Evolutionary conservation across 352 stramenopile genomes (phyloP), one percentile per base, ranked within the genome.

Genomic region (Phytophthora sojae): DNA sequence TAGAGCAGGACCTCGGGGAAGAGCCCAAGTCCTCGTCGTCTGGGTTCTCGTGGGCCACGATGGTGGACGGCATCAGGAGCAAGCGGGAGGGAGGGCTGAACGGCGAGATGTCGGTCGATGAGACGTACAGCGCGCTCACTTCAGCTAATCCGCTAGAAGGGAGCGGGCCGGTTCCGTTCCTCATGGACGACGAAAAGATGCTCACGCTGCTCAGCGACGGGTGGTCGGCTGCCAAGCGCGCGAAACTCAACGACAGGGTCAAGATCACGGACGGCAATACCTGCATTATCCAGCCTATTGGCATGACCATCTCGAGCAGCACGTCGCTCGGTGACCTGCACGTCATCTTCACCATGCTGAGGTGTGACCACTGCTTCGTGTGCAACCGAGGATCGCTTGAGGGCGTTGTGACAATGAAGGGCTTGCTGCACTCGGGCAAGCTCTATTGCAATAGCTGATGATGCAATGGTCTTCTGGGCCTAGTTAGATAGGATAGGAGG

Each of bases 331-430:
- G 93, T 51, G 86, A 93, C 45, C 54, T 96, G 8, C 89, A 96
- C 76, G 86, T 96, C 64, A 89, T 96, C 58, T 96, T 96, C 74
- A 93, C 87, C 19, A 96, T 96, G 89, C 76, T 96, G 47, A 85
- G 88, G 3, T 95, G 87, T 65, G 82, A 91, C 61, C 86, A 93
- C 71, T 90, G 88, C 70, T 95, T 94, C 57, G 85, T 96, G 59
- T 93, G 84, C 51, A 81, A 92, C 39, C 88, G 91, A 42, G 89
- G 89, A 14, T 76, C 88, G 61, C 77, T 96, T 9, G 71, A 83
- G 29, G 89, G 89, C 9, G 87, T 96, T 49, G 86, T 96, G 26
- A 94, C 83, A 1, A 93, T 84, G 32, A 83, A 86, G 26, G 82
- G 81, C 4, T 50, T 94, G 57, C 75, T 94, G 9, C 62, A 73